Conservation (phyloP, 176 grass and related monocot species). For the Guadua angustifolia region DNA sequence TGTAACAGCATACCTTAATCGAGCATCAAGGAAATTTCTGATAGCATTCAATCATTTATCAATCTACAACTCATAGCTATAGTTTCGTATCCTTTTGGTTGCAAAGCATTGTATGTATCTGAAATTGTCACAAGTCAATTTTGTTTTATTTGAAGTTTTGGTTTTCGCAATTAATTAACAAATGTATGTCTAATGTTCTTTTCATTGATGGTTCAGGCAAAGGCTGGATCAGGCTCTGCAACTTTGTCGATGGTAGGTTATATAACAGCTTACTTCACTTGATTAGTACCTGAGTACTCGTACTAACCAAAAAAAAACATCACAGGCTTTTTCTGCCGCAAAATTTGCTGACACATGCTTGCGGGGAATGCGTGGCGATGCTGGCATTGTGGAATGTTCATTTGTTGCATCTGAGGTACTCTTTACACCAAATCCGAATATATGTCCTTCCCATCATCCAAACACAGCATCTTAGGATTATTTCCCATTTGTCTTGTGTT, state of each 20-base stretch:
- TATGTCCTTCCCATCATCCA: not conserved
- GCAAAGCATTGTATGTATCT: not conserved
- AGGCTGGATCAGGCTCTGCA: slow-evolving; percentile 95
- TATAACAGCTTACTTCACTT: slow-evolving; percentile 28
- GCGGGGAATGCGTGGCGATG: slow-evolving; percentile 78
- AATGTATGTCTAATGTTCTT: not conserved
- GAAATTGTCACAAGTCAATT: not conserved
- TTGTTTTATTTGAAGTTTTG: not conserved
- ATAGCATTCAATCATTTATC: not conserved
- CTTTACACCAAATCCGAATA: not conserved
- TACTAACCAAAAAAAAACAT: slow-evolving; percentile 31
- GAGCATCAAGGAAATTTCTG: not conserved
- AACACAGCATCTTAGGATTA: not conserved
- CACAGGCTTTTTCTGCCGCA: slow-evolving; percentile 78
- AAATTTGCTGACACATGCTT: slow-evolving; percentile 90
- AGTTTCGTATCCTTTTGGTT: slow-evolving; percentile 11
- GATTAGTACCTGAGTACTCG: not conserved
- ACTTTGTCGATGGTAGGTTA: slow-evolving; percentile 93
- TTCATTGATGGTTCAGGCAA: slow-evolving; percentile 67
- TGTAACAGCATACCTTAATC: not conserved
- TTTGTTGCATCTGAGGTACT: slow-evolving; percentile 82
- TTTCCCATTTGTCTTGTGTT: not conserved
- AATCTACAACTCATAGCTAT: not conserved
- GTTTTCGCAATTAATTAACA: not conserved
- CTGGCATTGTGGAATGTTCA: slow-evolving; percentile 80